A percentile compares a stretch with the other conserved stretches of the same genome.
phyloP scores from a whole-genome alignment of 176 grass and related monocot genomes.

The Avena atlantica region DNA sequence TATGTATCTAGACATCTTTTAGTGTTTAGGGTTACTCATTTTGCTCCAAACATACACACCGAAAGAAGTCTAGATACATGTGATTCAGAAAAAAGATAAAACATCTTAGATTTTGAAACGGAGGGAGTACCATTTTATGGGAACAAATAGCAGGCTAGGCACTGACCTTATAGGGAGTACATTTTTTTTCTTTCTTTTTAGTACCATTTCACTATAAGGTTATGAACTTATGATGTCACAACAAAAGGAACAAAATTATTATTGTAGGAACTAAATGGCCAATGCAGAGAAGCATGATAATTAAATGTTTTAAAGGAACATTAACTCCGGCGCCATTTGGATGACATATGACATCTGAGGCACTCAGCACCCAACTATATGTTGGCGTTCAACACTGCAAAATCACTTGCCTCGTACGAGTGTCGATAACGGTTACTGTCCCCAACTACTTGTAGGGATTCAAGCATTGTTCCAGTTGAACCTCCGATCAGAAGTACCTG shows the following conservation, averaged over 20 bases:
- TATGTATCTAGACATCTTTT: too few relatives aligned
- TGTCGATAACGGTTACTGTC: slow-evolving; percentile 51
- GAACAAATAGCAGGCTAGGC: neutral
- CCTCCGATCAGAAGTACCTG: slow-evolving; percentile 90
- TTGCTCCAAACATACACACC: too few relatives aligned
- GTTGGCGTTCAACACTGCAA: neutral
- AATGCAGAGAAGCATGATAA: neutral
- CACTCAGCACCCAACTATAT: neutral
- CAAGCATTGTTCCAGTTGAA: slow-evolving; percentile 89
- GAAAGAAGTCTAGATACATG: too few relatives aligned
- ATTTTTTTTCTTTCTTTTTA: neutral
- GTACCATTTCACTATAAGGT: neutral
- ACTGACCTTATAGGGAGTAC: neutral
- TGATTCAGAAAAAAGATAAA: too few relatives aligned
- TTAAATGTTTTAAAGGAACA: neutral
- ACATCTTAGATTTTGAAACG: too few relatives aligned
- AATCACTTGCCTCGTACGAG: slow-evolving; percentile 57
- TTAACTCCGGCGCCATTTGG: neutral
- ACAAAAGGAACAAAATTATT: neutral
- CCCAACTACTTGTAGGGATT: slow-evolving; percentile 84
- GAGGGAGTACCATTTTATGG: neutral
- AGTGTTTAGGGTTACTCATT: too few relatives aligned
- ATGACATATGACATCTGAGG: neutral
- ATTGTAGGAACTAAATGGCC: neutral
- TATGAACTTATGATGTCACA: neutral